Conservation (phyloP, 2,329 filamentous ascomycete species). For the Dothistroma septosporum region DNA sequence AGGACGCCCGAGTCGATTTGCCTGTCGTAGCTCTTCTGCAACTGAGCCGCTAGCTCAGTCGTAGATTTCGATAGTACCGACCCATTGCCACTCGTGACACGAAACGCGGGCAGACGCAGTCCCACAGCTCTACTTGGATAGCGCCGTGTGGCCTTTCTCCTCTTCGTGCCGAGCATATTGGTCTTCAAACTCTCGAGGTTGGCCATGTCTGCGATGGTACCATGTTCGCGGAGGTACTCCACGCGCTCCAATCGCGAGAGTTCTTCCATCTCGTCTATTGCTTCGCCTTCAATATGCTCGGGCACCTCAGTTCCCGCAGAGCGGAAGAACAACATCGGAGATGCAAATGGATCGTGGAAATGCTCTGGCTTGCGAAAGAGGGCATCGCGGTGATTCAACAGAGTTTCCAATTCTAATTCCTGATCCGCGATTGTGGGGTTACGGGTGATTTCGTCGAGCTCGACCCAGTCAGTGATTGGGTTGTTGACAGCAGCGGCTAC, state of each 20-base stretch:
- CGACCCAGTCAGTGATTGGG: conserved; percentile 48
- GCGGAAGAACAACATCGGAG: conserved; percentile 49
- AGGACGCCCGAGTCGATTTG: conserved; percentile 16
- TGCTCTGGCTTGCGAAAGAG: conserved; percentile 43
- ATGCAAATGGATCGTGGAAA: conserved; percentile 50
- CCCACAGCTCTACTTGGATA: conserved; percentile 42
- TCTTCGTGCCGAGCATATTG: not conserved
- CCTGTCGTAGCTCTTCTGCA: conserved; percentile 40
- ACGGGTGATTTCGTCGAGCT: conserved; percentile 23
- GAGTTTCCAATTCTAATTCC: not conserved
- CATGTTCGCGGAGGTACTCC: conserved; percentile 29
- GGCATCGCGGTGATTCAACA: conserved; percentile 35
- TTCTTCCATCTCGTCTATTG: conserved; percentile 33
- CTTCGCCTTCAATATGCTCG: not conserved
- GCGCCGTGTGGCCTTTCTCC: conserved; percentile 34
- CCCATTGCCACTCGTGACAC: conserved; percentile 37
- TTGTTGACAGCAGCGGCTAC: conserved; percentile 46
- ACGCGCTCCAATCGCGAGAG: conserved; percentile 29
- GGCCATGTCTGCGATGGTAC: conserved; percentile 13
- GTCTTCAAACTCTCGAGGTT: not conserved
- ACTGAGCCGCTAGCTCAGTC: conserved; percentile 38
- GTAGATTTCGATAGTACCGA: conserved; percentile 41
- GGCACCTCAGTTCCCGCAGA: conserved; percentile 37
- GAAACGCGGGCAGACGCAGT: conserved; percentile 41
- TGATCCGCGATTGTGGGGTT: not conserved